Evolutionary conservation across 2,329 filamentous ascomycete species (phyloP), one percentile per base, ranked within the genome.

Genomic region (Exophiala dermatitidis): DNA sequence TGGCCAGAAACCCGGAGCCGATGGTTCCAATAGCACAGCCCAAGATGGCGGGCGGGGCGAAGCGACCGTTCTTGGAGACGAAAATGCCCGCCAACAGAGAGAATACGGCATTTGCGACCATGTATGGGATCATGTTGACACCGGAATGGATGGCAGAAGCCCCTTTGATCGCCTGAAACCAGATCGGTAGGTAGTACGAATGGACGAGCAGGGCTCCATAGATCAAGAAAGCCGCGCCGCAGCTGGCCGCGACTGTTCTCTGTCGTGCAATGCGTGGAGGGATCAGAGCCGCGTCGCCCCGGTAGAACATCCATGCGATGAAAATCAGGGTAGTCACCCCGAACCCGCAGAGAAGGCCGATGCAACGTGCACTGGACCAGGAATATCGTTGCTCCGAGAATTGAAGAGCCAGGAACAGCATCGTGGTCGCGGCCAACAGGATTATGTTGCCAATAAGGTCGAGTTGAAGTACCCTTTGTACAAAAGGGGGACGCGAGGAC

Each of bases 361-460:
- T 69, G 19, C 70, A 52, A 0, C 46, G 60, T 1, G 64, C 32
- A n/a, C 58, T 65, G 31, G 62, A 59, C 72, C 72, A 74, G 3
- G 57, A 30, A 38, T 38, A 46, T 33, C 33, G 40, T 12, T 52
- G n/a, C 10, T 48, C 52, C 3, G 44, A 41, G n/a, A 42, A 57
- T 30, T 62, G 54, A 3, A 62, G 55, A 2, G 60, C 60, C 8
- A 60, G 34, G 33, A 62, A 54, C 3, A 63, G 50, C 53, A 59
- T 54, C 4, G 57, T 50, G 52, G 41, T 31, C 8, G 48, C 54
- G 29, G 44, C 38, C 9, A 84, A 66, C 57, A 85, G 78, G 65
- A 82, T 75, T n/a, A 78, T 63, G 9, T 77, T 82, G 28, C 82
- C 81, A 0, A 82, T 63, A 1, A 78, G 77, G 52, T 84, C 81